Evolutionary conservation across 1,139 yeast genomes (phyloP).

Genomic region (Debaryomycetaceae sp.): DNA sequence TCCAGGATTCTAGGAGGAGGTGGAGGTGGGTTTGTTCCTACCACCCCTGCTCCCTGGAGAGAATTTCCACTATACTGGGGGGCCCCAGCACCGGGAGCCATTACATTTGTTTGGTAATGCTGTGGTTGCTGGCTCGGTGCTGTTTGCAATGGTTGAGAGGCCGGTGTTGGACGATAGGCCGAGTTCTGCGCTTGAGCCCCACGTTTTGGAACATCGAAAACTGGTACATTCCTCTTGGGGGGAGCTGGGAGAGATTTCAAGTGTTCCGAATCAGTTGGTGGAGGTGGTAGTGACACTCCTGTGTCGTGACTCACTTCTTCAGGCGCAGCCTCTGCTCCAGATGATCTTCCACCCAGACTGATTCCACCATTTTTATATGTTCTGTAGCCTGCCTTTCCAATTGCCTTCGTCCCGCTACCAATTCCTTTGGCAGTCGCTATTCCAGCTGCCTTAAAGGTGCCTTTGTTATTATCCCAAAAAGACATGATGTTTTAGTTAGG

Average conservation of each 20-base stretch:
- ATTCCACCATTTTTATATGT: slow-evolving; percentile 45
- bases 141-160: background rate
- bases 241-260: slow-evolving; percentile 34
- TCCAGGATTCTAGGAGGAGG: background rate
- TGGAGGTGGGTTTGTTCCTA: background rate
- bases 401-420: slow-evolving; percentile 46
- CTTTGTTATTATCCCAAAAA: slow-evolving; percentile 56
- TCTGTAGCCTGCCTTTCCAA: slow-evolving; percentile 46
- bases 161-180: slow-evolving; percentile 3
- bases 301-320: slow-evolving; percentile 5
- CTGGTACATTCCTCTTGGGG: slow-evolving; percentile 31
- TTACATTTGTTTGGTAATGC: slow-evolving; percentile 6
- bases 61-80: slow-evolving; percentile 3
- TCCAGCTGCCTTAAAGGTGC: slow-evolving; percentile 44
- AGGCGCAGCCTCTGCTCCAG: slow-evolving; percentile 5
- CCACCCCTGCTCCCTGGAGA: background rate
- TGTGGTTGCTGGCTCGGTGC: slow-evolving; percentile 3
- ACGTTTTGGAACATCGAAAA: slow-evolving; percentile 9
- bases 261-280: slow-evolving; percentile 18
- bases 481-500: slow-evolving; percentile 14
- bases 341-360: slow-evolving; percentile 17
- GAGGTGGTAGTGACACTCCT: slow-evolving; percentile 6
- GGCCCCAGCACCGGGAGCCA: slow-evolving; percentile 1
- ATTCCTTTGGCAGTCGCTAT: slow-evolving; percentile 45
- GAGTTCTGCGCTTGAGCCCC: slow-evolving; percentile 7